Conservation (phyloP, 2,329 filamentous ascomycete species). For the Triangularia setosa region DNA sequence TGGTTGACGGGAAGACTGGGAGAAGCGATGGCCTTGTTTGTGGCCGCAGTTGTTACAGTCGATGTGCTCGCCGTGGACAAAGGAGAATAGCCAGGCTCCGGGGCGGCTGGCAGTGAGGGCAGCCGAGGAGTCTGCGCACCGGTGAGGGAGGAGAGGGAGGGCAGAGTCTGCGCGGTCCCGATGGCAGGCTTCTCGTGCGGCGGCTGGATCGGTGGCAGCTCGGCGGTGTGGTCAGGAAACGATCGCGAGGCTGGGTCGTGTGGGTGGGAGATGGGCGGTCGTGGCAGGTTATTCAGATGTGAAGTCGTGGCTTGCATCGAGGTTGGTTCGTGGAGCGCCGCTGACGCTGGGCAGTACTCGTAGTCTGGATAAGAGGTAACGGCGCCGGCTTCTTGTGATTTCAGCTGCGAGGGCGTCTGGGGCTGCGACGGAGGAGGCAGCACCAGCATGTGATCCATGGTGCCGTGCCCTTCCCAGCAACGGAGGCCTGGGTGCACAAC, state of each 20-base stretch:
- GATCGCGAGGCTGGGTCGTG: conserved; percentile 35
- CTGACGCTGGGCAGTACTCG: not conserved
- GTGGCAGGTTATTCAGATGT: conserved; percentile 18
- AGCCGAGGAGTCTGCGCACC: conserved; percentile 24
- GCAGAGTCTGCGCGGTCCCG: conserved; percentile 32
- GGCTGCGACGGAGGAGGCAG: conserved; percentile 29
- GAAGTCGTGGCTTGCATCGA: not conserved
- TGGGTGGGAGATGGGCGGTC: conserved; percentile 24
- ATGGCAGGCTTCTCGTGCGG: conserved; percentile 26
- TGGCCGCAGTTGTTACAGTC: conserved; percentile 26
- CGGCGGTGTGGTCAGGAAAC: conserved; percentile 32
- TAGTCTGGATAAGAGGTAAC: not conserved
- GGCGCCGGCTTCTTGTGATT: not conserved
- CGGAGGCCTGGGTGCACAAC: not conserved
- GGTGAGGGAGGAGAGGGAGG: conserved; percentile 42
- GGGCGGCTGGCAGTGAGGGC: conserved; percentile 16
- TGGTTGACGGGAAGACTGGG: conserved; percentile 28
- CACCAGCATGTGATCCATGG: conserved; percentile 48
- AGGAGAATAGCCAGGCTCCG: not conserved
- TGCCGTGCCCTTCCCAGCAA: conserved; percentile 10
- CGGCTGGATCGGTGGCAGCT: conserved; percentile 42
- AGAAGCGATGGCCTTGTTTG: not conserved
- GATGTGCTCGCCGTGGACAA: conserved; percentile 14
- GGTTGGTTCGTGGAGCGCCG: not conserved
- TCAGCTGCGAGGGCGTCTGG: not conserved